Evolutionary conservation across 495 filamentous ascomycete genomes (phyloP), one percentile per base, ranked within the genome.

Genomic region (Parmelia sp.): DNA sequence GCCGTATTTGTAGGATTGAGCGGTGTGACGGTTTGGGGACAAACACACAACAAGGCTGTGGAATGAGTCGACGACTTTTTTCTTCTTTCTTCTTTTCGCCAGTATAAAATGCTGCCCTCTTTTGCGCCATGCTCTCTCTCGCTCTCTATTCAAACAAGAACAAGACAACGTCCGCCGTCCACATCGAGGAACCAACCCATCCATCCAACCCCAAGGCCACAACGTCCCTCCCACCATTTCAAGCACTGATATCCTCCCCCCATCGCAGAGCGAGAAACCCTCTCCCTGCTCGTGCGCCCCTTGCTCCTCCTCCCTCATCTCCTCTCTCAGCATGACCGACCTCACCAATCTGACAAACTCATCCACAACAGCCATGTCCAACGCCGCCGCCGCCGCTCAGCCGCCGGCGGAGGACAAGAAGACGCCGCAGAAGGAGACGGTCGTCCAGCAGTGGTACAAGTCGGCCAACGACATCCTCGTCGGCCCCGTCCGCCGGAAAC

Each of bases 401-500:
- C 47, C 51, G 23, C 9, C 27, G 21, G 53, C 39, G 33, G 29
- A 29, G 5, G 17, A 19, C 17, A 36, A 36, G 35, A 36, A 4
- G 35, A 55, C 21, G 4, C 6, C 12, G 23, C 61, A 17, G 40
- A 42, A 39, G 25, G 61, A 53, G 19, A 17, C 31, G 14, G 7
- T 33, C n/a, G 14, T 45, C 37, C 61, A 63, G 31, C 51, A 53
- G 0, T 57, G 61, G 61, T 63, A 57, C 61, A 33, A 55, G 36
- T 40, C 61, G 19, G 29, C 37, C 25, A 44, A 55, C 33, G 61
- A 40, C 9, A 5, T 57, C 17, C 53, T 36, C 14, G 44, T 63
- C n/a, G 61, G 51, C 10, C 61, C 61, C 19, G 51, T 56, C 51
- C 61, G 61, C 35, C 61, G 51, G 31, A 63, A 63, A 12, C 55